phyloP scores from a whole-genome alignment of 805 yeast species.

The Starmerella sirachaensis region DNA sequence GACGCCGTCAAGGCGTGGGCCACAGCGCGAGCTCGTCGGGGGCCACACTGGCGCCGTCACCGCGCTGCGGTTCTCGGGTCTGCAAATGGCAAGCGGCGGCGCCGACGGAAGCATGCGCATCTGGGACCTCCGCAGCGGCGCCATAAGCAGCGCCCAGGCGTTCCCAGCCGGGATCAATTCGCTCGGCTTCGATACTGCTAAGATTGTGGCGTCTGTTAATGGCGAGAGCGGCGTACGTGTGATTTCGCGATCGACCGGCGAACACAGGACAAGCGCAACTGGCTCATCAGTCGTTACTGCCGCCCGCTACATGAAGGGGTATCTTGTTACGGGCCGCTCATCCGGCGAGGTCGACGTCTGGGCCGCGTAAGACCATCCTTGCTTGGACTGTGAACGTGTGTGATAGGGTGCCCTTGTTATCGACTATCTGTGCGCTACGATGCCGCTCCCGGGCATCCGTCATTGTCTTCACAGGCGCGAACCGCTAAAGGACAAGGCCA shows the following conservation, averaged over 20 bases:
- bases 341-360: slow-evolving; percentile 54
- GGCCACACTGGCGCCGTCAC: slow-evolving; percentile 67
- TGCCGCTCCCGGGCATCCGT: too few relatives aligned
- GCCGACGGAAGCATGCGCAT: slow-evolving; percentile 50
- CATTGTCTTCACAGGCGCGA: too few relatives aligned
- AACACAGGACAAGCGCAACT: slow-evolving; percentile 44
- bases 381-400: too few relatives aligned
- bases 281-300: slow-evolving; percentile 32
- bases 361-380: slow-evolving; percentile 34
- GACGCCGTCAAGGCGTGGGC: slow-evolving; percentile 45
- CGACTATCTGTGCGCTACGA: too few relatives aligned
- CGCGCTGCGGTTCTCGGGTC: slow-evolving; percentile 56
- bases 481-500: too few relatives aligned
- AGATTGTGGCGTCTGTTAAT: slow-evolving; percentile 41
- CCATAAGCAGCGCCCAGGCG: slow-evolving; percentile 48
- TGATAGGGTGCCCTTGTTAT: too few relatives aligned
- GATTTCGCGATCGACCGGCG: slow-evolving; percentile 43
- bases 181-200: slow-evolving; percentile 46
- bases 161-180: slow-evolving; percentile 45
- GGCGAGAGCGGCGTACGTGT: slow-evolving; percentile 41
- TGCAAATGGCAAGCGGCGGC: slow-evolving; percentile 50
- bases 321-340: slow-evolving; percentile 50
- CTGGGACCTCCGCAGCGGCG: slow-evolving; percentile 66
- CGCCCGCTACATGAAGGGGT: slow-evolving; percentile 49
- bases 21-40: slow-evolving; percentile 27